These are phyloP conservation scores for Saccharomycopsis sp. DNA, from an alignment of 805 yeast species.

Conservation along the genomic window DNA sequence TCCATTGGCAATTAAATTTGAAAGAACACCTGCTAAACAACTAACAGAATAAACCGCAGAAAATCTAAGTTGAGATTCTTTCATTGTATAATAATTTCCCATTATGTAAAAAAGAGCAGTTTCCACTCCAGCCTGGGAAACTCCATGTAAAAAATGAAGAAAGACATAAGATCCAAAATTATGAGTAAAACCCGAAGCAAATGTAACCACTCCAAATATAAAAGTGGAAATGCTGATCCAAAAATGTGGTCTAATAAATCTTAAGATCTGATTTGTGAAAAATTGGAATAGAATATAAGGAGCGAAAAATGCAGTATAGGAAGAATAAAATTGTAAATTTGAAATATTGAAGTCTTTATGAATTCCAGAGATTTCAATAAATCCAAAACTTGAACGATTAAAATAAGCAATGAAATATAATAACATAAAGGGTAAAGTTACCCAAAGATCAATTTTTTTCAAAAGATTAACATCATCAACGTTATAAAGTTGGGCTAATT, in stretches of 20 bases:
- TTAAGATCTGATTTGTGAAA: slow-evolving; percentile 50
- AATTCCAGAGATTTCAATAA: slow-evolving; percentile 60
- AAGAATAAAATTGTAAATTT: slow-evolving; percentile 38
- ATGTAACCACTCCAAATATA: slow-evolving; percentile 49
- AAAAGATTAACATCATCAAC: slow-evolving; percentile 43
- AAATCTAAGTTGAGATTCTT: slow-evolving; percentile 59
- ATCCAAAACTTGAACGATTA: slow-evolving; percentile 67
- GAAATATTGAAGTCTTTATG: slow-evolving; percentile 37
- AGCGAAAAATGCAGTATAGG: slow-evolving; percentile 43
- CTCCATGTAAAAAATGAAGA: slow-evolving; percentile 55
- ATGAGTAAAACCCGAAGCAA: slow-evolving; percentile 53
- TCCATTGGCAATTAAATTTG: slow-evolving; percentile 60
- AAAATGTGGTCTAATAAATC: slow-evolving; percentile 48
- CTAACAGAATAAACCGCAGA: slow-evolving; percentile 58
- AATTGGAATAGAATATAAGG: slow-evolving; percentile 53
- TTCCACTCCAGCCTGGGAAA: slow-evolving; percentile 61
- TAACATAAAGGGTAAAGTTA: slow-evolving; percentile 60
- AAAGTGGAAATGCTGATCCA: slow-evolving; percentile 54
- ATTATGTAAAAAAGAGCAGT: slow-evolving; percentile 67
- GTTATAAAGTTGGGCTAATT: slow-evolving; percentile 31
- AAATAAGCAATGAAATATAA: slow-evolving; percentile 60
- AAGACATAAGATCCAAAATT: slow-evolving; percentile 48
- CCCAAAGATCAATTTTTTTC: slow-evolving; percentile 54
- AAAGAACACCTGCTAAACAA: slow-evolving; percentile 67
- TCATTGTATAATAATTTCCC: slow-evolving; percentile 39